Evolutionary conservation across 2,329 filamentous ascomycete genomes (phyloP), one percentile per base, ranked within the genome.

Genomic region (Sphaceloma murrayae): DNA sequence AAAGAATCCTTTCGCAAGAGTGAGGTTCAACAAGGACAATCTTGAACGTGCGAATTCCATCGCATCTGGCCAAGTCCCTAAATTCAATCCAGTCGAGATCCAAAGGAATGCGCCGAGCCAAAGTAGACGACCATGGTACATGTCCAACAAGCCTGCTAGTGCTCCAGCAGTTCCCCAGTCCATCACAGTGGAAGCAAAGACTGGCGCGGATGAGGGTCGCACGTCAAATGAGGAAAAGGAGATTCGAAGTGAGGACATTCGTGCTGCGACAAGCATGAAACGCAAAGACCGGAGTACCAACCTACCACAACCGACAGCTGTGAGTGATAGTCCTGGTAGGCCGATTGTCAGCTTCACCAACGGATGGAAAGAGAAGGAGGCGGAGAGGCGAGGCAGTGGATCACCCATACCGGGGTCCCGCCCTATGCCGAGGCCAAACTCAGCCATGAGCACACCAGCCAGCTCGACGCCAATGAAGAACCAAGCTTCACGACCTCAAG

Each of bases 291-390:
- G 88, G 58, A 95, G 87, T 64, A 66, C 79, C 46, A 93, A 85
- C 60, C 71, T 96, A 50, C 89, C 88, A 19, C 89, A 82, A 57
- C 89, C 89, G 52, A 85, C 84, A 45, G 81, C 85, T 57, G 88
- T 96, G 63, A 95, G 87, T 67, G 83, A 95, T 67, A 83, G 75
- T 58, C 82, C 84, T 55, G 86, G 86, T 55, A 79, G 89, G 60
- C 89, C 89, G 51, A 96, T 96, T 70, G 89, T 96, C 72, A 96
- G 89, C 74, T 96, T 96, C 73, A 77, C 94, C 66, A 76, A 76
- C 57, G 76, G 82, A 60, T 94, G 85, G 80, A 82, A 78, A 70
- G 75, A 78, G 59, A 76, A 75, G 60, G 78, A 83, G 61, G 70
- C 82, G 72, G 81, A 86, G 77, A 65, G 76, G 68, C 82, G 80